Base-by-base conservation (phyloP, 1,284 basidiomycete species). In the Tetrapyrgos nigripes region DNA sequence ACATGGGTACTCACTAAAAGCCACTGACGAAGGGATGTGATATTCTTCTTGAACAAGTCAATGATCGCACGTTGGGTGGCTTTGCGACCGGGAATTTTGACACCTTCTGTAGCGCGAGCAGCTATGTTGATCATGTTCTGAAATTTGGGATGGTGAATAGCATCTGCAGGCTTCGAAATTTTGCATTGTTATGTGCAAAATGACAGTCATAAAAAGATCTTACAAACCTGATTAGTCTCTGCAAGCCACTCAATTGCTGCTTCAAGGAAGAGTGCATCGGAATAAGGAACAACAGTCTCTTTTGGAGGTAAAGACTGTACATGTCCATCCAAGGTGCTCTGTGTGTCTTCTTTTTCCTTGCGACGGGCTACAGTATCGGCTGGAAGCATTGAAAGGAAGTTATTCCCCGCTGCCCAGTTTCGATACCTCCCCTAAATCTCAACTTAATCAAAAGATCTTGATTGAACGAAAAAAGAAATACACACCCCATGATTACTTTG, bases 201-300 rank as follows among this genome's bases (percentile, higher is more conserved):
- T 35, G 14, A 26, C 14, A 46, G 52, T 37, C 17, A 17, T 11
- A 33, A 26, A 27, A 10, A 29, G 44, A 28, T 27, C 14, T 17
- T 14, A 56, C 61, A 29, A 53, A 73, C 73, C 66, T 74, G 74
- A 58, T 77, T 68, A 0, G 71, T 76, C 0, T 64, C 65, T 26
- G 76, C 62, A 9, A 78, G 57, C 77, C 77, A 78, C 48, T 75
- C 65, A 45, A 74, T 61, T 1, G 70, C 72, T 0, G 68, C 73
- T 17, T 62, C 31, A 8, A 46, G 19, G 49, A 76, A 75, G 0
- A 61, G 11, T 3, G 62, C 43, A 53, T 75, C 58, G 0, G 68
- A 61, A 58, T 77, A 77, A 0, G 60, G 59, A 13, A 69, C 35
- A 26, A 29, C 35, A 29, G 13, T 23, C 9, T 13, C 21, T 35